A percentile compares a stretch with the other conserved stretches of the same genome.
Evolutionary conservation across 306 rosid genomes (phyloP).

Genomic region (Glycine soja): DNA sequence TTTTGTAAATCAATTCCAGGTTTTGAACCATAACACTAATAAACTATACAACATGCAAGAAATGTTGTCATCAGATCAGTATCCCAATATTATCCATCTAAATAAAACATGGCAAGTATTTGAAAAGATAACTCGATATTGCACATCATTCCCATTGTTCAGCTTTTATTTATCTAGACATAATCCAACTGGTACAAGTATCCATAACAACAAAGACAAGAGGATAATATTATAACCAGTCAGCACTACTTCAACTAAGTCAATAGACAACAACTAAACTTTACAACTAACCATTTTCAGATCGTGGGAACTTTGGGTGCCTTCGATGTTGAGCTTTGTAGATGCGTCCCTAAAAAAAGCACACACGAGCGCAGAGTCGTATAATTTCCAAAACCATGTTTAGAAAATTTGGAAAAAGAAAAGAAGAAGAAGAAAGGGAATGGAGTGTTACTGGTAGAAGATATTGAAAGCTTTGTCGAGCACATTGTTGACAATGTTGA

Average conservation of each 20-base stretch:
- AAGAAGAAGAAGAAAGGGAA: background rate
- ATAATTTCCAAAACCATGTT: background rate
- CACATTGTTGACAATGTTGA: slow-evolving; percentile 70
- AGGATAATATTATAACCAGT: background rate
- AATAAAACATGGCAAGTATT: no score
- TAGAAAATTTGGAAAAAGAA: background rate
- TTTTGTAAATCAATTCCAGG: no score
- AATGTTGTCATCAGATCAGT: no score
- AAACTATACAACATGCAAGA: no score
- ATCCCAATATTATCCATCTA: no score
- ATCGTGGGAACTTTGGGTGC: slow-evolving; percentile 64
- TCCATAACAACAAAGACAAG: background rate
- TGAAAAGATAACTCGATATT: no score
- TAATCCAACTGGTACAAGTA: background rate
- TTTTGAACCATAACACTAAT: no score
- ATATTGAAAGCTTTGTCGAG: slow-evolving; percentile 67
- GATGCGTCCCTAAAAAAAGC: slow-evolving; percentile 70
- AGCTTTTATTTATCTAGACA: background rate
- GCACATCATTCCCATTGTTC: background rate
- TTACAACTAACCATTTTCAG: slow-evolving; percentile 62
- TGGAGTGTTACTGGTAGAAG: slow-evolving; percentile 57
- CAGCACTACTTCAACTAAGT: slow-evolving; percentile 1
- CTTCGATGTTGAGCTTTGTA: slow-evolving; percentile 51
- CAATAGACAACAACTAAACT: slow-evolving; percentile 12
- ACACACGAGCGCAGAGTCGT: background rate